Percentiles rank a stretch among this genome's conserved stretches.
phyloP scores from a whole-genome alignment of 2,329 filamentous ascomycete species.

The Aciculosporium take region DNA sequence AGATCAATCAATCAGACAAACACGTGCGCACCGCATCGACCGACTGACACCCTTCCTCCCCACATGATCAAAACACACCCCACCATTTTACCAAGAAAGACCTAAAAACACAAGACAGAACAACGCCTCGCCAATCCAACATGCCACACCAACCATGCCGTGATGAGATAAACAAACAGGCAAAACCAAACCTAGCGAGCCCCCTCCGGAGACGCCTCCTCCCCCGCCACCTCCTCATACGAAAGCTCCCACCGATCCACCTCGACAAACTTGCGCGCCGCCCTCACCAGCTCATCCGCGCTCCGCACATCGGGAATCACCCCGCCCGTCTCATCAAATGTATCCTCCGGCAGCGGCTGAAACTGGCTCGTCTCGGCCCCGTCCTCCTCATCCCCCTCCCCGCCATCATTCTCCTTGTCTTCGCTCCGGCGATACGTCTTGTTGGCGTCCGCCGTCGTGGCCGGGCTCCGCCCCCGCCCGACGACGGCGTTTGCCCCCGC shows the following conservation, averaged over 20 bases:
- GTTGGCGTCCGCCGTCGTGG: constrained; percentile 6
- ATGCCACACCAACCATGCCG: no score
- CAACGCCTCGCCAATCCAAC: background rate
- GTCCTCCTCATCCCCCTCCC: constrained; percentile 13
- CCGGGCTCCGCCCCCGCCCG: constrained; percentile 12
- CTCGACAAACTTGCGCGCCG: constrained; percentile 50
- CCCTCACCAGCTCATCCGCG: constrained; percentile 42
- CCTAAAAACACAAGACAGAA: background rate
- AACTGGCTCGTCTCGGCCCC: constrained; percentile 23
- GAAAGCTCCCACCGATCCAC: constrained; percentile 56
- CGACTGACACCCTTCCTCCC: no score
- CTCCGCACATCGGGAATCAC: constrained; percentile 21
- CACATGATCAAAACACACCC: no score
- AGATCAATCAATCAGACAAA: no score
- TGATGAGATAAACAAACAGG: background rate
- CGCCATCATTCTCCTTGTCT: constrained; percentile 43
- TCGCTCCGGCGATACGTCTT: constrained; percentile 40
- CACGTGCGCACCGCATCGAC: no score
- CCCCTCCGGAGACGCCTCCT: constrained; percentile 38
- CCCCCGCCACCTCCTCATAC: constrained; percentile 48
- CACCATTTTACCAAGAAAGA: no score
- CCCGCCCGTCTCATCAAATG: constrained; percentile 21
- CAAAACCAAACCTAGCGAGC: constrained; percentile 24
- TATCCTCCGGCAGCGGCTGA: constrained; percentile 31
- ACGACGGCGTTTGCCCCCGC: constrained; percentile 8